Base-by-base conservation (phyloP, 352 stramenopile species). In the Aphanomyces astaci region DNA sequence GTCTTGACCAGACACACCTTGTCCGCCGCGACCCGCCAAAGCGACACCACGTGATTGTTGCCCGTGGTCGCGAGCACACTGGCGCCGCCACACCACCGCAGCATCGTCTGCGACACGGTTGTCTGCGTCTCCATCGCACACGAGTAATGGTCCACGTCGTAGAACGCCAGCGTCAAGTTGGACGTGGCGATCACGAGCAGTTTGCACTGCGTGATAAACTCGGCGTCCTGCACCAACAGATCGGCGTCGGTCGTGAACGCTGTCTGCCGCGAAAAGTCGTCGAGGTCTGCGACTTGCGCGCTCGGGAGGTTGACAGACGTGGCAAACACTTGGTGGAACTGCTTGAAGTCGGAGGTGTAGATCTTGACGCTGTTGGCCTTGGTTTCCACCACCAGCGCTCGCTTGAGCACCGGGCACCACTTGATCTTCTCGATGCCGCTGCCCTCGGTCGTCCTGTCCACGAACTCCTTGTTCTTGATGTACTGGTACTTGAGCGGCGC, bases 81-180 rank as follows among this genome's bases (percentile, higher is more conserved):
- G 0, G 80, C 77, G 2, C 72, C 64, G 33, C 88, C 80, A 54
- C 79, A 87, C 73, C 87, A 94, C 0, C 82, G 82, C 15, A 92
- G 68, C 25, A 87, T 66, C 4, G 81, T 71, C 63, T 90, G 82
- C 1, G 83, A 76, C 0, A 81, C 84, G 3, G 77, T 80, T 0
- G 82, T 89, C 59, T 72, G 55, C 39, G 49, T 53, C 25, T 64
- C 40, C 66, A 73, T 60, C 27, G 51, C 46, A 31, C 77, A 74
- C 17, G 75, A 73, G 22, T 81, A 78, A n/a, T 90, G 81, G 27
- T 81, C 77, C 73, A 88, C 80, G 43, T 78, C 78, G 63, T 89
- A 94, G 53, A 94, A 94, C n/a, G 86, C 86, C 60, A 94, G 90
- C 2, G 74, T 68, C 71, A 90, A 89, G 70, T 94, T 81, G 13